Base-by-base conservation (phyloP, 208 protist species). In the Trypanosoma lewisi region DNA sequence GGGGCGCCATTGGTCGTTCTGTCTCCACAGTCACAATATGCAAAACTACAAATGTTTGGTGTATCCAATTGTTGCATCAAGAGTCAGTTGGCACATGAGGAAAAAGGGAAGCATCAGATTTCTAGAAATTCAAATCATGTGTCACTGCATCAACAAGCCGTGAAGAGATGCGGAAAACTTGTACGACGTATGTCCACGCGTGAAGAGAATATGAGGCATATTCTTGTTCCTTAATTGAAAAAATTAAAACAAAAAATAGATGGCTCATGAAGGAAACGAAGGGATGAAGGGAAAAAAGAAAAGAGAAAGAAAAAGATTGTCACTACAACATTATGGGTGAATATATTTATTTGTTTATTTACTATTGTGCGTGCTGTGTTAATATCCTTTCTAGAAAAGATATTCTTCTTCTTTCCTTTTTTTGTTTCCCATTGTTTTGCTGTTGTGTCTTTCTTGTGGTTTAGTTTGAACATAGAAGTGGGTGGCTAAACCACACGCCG, bases 191-290 rank as follows among this genome's bases (percentile, higher is more conserved):
- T 94, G 73, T 69, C 80, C 7, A 63, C 62, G 11, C 69, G 87
- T 41, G 87, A 94, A 56, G 87, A 91, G 37, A 94, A 94, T 63
- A 66, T 90, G 42, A 74, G 83, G 1, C 83, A 90, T 51, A 84
- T 81, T 7, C 77, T 85, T 53, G 85, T 74, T 53, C 70, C 67
- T 9, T 73, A 34, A 73, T 14, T 33, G 9, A 21, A 45, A 25
- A 23, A 8, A 52, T 45, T n/a, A 34, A n/a, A n/a, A n/a, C n/a
- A n/a, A 49, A 28, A 45, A 61, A n/a, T 19, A 63, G 11, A 4
- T 52, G 42, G 30, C 2, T 30, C 44, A 54, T 63, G 28, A 47
- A 12, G 11, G 37, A 14, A 42, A 42, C 23, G 48, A 12, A 53
- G 8, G 11, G 16, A 31, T 53, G 48, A 51, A 51, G 7, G 5